phyloP scores from a whole-genome alignment of 306 rosid species.

The Citrullus amarus region DNA sequence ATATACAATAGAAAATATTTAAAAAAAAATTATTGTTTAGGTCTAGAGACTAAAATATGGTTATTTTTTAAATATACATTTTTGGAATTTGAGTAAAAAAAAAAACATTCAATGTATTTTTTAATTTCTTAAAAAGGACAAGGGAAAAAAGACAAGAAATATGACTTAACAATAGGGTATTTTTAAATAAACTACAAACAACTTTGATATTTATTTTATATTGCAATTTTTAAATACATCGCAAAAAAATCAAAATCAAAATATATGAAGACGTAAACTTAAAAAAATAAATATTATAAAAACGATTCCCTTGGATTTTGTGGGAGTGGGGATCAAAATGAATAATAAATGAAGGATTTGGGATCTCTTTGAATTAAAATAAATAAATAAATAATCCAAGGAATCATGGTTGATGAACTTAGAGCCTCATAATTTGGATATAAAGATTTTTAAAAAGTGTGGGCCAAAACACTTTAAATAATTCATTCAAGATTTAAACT shows the following conservation, averaged over 20 bases:
- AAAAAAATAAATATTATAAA: neutral
- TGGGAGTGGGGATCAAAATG: neutral
- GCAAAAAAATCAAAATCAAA: neutral
- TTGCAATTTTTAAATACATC: neutral
- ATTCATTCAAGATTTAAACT: neutral
- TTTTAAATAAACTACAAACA: too few relatives aligned
- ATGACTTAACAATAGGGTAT: neutral
- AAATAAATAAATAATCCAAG: neutral
- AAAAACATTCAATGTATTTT: too few relatives aligned
- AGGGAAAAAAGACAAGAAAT: neutral
- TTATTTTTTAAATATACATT: too few relatives aligned
- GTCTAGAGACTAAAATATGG: neutral
- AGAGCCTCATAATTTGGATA: neutral
- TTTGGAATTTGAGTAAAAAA: too few relatives aligned
- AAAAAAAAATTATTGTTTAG: too few relatives aligned
- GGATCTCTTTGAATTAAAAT: neutral
- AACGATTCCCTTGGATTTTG: neutral
- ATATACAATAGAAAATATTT: too few relatives aligned
- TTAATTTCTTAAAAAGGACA: too few relatives aligned
- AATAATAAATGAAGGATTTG: neutral
- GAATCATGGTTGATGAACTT: neutral
- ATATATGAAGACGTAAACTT: neutral
- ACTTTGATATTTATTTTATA: neutral
- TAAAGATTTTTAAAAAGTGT: neutral
- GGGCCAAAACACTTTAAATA: neutral